Evolutionary conservation across 495 filamentous ascomycete species (phyloP), one percentile per base, ranked within the genome.

Genomic region (Hyaloscypha variabilis): DNA sequence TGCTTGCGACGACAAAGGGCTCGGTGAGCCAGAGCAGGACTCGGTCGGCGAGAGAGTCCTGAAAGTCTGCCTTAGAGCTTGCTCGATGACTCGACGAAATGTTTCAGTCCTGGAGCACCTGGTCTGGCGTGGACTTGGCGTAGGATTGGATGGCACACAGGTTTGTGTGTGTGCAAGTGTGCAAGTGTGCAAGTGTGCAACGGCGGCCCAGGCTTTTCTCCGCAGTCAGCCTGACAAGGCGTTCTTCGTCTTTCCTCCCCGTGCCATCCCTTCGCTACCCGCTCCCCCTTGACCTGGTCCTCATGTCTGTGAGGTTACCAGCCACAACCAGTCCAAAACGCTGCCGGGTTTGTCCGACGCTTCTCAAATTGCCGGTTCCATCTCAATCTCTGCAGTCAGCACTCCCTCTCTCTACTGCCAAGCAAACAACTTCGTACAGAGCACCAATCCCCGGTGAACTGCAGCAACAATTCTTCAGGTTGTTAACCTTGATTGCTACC

Each of bases 161-260:
- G 31, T 34, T 6, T 34, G 31, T 13, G 13, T 8, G 31, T 34
- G 6, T 34, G 31, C 31, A 34, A 3, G n/a, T n/a, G n/a, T n/a
- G 31, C 31, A 13, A 13, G 31, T 34, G 31, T 34, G 31, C 31
- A 34, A 34, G 31, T 34, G 6, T 34, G 31, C 31, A 34, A 3
- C 2, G 31, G 31, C 1, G 2, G 10, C 3, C 1, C 39, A 17
- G 11, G 10, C 2, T 25, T 54, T 54, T 54, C 25, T 54, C 51
- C 51, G 19, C 39, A 54, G 51, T 54, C 51, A 54, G 51, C 51
- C 51, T 54, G 21, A 25, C 51, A 28, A 54, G 51, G 51, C 51
- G 51, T 25, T 54, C 25, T 54, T 25, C 6, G 6, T 14, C 13
- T 46, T 46, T 46, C 39, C 13, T 14, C 3, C 39, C 39, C 13